Conservation (phyloP, 192 early-diverging fungal species). For the Coemansia sp. region DNA sequence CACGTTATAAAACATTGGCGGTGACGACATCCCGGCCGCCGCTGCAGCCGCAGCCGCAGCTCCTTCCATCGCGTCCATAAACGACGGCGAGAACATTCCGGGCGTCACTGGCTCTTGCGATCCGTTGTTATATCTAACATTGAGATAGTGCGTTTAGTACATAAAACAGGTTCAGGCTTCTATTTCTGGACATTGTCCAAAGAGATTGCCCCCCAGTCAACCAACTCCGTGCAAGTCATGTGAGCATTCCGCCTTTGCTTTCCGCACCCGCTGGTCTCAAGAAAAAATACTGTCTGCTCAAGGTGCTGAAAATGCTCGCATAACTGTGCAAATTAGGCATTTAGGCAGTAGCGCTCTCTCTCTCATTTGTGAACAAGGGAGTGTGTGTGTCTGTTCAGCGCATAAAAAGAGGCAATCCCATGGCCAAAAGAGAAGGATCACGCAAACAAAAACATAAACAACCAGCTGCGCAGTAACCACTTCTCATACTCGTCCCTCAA, state of each 20-base stretch:
- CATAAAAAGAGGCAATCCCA: conserved; percentile 3
- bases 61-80: conserved; percentile 60
- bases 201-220: conserved; percentile 8
- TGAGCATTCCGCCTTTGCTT: not conserved
- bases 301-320: not conserved
- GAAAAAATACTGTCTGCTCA: too few relatives aligned
- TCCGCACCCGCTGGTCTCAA: too few relatives aligned
- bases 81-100: conserved; percentile 69
- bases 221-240: conserved; percentile 2
- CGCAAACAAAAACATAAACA: conserved; percentile 18
- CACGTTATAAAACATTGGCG: conserved; percentile 40
- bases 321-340: not conserved
- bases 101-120: conserved; percentile 60
- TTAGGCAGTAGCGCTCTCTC: not conserved
- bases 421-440: conserved; percentile 15
- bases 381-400: not conserved
- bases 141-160: not conserved
- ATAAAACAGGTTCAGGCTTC: not conserved
- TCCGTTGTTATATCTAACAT: conserved; percentile 9
- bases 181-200: conserved; percentile 8
- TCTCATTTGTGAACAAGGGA: not conserved
- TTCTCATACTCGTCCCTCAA: too few relatives aligned
- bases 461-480: not conserved
- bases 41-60: conserved; percentile 33
- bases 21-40: conserved; percentile 36